Evolutionary conservation across 2,329 filamentous ascomycete genomes (phyloP), one percentile per base, ranked within the genome.

Genomic region (Arthrobotrys iridis): DNA sequence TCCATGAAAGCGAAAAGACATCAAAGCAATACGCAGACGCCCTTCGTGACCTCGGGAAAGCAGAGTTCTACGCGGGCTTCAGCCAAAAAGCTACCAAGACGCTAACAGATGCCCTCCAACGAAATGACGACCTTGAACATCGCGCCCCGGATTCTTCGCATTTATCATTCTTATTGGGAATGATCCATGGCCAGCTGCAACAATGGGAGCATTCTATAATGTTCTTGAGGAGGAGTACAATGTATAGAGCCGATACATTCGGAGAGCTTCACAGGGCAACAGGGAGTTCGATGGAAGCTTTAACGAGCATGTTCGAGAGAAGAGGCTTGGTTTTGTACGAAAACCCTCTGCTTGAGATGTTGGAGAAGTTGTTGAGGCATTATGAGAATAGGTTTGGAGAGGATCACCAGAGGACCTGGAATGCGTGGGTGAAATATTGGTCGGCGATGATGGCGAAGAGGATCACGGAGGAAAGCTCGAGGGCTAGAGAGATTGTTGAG

Each of bases 61-160:
- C 70, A 18, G 70, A 74, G 20, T 74, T 74, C 55, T 74, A 74
- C 55, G 70, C 70, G 1, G 70, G 70, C 3, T n/a, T 67, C n/a
- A 66, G 24, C 35, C 24, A 40, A 3, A 35, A 45, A 37, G 55
- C 70, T 4, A 37, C 62, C 2, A 57, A 55, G 33, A 74, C 70
- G 3, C 57, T 74, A 18, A 60, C 43, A 3, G 55, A 43, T 22
- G 70, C 70, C 4, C 46, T 74, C 24, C 41, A 62, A 33, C 70
- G 70, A 18, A 74, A 74, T 20, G 70, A 74, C 8, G 70, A 74
- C 28, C 33, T 74, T 2, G 70, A 66, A 26, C 63, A 74, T 13
- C 43, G 70, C 4, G 70, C 62, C 2, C 70, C 70, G 1, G 70
- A 74, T 24, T 74, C 70, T 4, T 74, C 70, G 5, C 70, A 74